Base-by-base conservation (phyloP, 352 stramenopile genomes). In the Phytophthora tubulina region DNA sequence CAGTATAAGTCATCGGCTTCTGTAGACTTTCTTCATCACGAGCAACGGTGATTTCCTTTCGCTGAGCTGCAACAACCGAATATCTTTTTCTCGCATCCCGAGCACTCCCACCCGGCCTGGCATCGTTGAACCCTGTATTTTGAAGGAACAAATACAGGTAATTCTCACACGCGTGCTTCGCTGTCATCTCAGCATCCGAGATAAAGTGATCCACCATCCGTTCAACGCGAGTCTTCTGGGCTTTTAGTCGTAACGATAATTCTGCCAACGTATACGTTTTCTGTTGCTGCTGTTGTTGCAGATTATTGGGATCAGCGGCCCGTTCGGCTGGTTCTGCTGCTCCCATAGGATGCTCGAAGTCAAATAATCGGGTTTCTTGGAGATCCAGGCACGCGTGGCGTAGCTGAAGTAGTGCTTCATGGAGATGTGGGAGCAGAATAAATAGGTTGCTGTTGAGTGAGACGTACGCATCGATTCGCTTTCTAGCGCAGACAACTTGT, bases 1-100 rank as follows among this genome's bases (percentile, higher is more conserved):
- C 95, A n/a, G 96, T 98, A 71, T 98, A 98, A 3, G 92, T 98
- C 90, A 98, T 98, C n/a, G 73, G 70, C 53, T 79, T 85, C 27
- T 84, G 72, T 4, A 70, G 54, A 17, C 78, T 63, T 44, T 68
- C 10, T 57, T 66, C 56, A 17, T 41, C 38, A 30, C 9, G 45
- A 30, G 9, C 7, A 8, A 53, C 27, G 14, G 11, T 52, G 15
- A 33, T 67, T n/a, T 68, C 51, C 17, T 74, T 77, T 5, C 63
- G 73, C 33, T 71, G 72, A 30, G 50, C 32, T 17, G 32, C 33
- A 41, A 52, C 48, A 60, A 72, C 21, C 2, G 66, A 73, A 33
- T 59, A 75, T 33, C n/a, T 32, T 13, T 45, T 79, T 9, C 48
- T 53, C 1, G 15, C 51, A 49, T 69, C 35, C 9, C 8, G 21